Evolutionary conservation across 306 rosid species (phyloP).

Genomic region (Prunus mume): DNA sequence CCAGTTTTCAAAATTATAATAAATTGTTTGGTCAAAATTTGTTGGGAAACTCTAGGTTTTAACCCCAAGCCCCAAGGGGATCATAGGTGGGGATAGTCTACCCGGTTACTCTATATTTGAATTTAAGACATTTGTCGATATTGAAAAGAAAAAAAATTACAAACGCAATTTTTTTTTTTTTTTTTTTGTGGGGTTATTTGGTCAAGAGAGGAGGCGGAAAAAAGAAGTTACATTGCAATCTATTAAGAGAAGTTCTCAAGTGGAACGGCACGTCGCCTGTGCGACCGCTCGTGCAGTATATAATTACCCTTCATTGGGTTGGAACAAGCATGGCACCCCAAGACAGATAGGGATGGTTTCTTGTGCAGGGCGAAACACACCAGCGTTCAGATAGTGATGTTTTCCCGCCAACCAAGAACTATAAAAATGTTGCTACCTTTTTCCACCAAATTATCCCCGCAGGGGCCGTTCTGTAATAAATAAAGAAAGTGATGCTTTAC

Average conservation of each 20-base stretch:
- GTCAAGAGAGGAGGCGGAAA: too few relatives aligned
- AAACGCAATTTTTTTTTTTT: too few relatives aligned
- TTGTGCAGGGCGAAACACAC: too few relatives aligned
- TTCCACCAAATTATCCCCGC: conserved; percentile 24
- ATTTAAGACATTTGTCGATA: too few relatives aligned
- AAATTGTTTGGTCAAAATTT: background rate
- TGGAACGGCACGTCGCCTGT: too few relatives aligned
- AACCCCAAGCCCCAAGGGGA: background rate
- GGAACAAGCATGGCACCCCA: too few relatives aligned
- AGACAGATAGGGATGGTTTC: conserved; percentile 20
- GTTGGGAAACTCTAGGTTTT: background rate
- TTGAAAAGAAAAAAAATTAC: too few relatives aligned
- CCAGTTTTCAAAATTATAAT: background rate
- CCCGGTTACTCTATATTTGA: background rate
- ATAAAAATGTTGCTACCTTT: conserved; percentile 28
- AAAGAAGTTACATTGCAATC: background rate
- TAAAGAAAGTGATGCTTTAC: conserved; percentile 18
- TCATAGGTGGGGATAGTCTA: background rate
- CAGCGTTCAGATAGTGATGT: conserved; percentile 11
- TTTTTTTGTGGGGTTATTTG: too few relatives aligned
- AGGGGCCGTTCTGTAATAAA: conserved; percentile 23
- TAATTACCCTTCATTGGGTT: too few relatives aligned
- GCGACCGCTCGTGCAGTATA: too few relatives aligned
- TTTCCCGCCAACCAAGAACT: conserved; percentile 32
- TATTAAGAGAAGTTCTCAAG: too few relatives aligned